phyloP scores from a whole-genome alignment of 805 yeast genomes.

The Starmerella riodocensis region DNA sequence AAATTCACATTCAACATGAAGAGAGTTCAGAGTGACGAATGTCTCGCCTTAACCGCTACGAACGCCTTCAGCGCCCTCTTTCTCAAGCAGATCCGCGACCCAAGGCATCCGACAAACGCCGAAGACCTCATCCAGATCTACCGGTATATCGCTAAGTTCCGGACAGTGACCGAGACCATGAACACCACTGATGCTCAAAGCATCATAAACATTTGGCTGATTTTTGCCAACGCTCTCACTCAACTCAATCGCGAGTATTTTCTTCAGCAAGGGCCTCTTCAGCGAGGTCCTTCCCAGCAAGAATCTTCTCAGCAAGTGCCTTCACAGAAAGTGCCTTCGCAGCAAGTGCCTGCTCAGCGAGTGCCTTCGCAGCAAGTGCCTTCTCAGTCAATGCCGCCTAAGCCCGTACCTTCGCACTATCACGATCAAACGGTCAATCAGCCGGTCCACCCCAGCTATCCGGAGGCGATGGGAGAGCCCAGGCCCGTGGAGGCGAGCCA shows the following conservation, averaged over 20 bases:
- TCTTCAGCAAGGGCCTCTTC: too few species aligned
- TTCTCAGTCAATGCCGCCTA: too few species aligned
- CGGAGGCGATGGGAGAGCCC: too few species aligned
- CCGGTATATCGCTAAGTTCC: slow-evolving; percentile 10
- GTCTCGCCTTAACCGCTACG: slow-evolving; percentile 7
- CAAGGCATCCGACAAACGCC: slow-evolving; percentile 13
- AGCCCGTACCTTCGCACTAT: too few species aligned
- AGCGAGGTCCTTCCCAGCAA: too few species aligned
- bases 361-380: too few species aligned
- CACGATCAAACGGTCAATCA: too few species aligned
- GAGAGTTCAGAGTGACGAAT: slow-evolving; percentile 1
- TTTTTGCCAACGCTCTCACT: slow-evolving; percentile 10
- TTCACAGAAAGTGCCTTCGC: too few species aligned
- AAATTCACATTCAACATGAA: slow-evolving; percentile 1
- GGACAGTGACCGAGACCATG: neutral
- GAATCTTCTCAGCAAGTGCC: too few species aligned
- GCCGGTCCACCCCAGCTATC: too few species aligned
- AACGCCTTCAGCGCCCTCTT: slow-evolving; percentile 16
- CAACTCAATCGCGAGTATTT: slow-evolving; percentile 10
- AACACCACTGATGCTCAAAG: neutral
- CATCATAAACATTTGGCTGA: slow-evolving; percentile 9
- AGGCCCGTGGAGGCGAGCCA: too few species aligned
- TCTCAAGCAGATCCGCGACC: slow-evolving; percentile 16
- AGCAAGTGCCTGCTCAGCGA: too few species aligned
- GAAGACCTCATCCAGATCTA: slow-evolving; percentile 13